Percentiles rank a stretch among this genome's conserved stretches.
Evolutionary conservation across 1,284 basidiomycete species (phyloP).

Genomic region (Ustilago lituana): DNA sequence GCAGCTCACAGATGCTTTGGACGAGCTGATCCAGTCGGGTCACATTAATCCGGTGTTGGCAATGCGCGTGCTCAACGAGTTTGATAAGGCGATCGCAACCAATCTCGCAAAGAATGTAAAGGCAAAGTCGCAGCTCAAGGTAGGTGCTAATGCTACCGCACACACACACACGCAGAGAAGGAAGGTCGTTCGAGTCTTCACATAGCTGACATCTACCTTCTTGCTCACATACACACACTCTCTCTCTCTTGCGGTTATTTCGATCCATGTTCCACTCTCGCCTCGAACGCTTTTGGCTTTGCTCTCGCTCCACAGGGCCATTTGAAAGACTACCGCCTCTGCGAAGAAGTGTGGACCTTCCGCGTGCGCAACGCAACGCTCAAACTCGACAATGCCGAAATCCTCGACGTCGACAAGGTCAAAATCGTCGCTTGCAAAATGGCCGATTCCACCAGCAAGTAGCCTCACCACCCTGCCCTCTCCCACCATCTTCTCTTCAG

Average conservation of each 20-base stretch:
- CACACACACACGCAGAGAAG: too few relatives aligned
- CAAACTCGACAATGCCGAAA: constrained; percentile 65
- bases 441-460: constrained; percentile 45
- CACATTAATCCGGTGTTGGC: constrained; percentile 96
- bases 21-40: constrained; percentile 96
- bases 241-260: neutral
- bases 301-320: constrained; percentile 50
- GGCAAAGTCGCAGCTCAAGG: constrained; percentile 62
- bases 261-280: too few relatives aligned
- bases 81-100: constrained; percentile 65
- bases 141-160: constrained; percentile 29
- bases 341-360: constrained; percentile 67
- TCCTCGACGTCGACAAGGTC: constrained; percentile 59
- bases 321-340: constrained; percentile 62
- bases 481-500: neutral
- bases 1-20: constrained; percentile 97
- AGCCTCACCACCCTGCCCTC: neutral
- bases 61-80: constrained; percentile 84
- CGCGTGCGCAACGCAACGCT: constrained; percentile 62
- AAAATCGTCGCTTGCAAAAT: constrained; percentile 67
- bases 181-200: too few relatives aligned
- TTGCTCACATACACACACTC: too few relatives aligned
- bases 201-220: too few relatives aligned
- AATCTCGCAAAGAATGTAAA: constrained; percentile 63
- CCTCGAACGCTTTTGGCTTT: too few relatives aligned